These are phyloP conservation scores for Phytophthora uliginosa DNA, from an alignment of 352 stramenopile genomes.

Conservation along the genomic window DNA sequence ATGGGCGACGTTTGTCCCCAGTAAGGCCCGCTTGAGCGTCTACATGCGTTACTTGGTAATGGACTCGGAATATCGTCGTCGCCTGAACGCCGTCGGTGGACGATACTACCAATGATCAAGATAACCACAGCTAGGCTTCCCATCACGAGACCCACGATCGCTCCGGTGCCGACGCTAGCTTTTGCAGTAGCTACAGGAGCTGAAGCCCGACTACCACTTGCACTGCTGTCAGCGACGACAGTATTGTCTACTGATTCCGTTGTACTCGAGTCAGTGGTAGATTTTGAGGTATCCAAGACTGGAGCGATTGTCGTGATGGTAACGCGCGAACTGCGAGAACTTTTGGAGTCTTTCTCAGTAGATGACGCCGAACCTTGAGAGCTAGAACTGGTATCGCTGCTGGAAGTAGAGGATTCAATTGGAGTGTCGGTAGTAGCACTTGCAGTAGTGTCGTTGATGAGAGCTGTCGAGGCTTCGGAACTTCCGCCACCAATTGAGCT, in stretches of 20 bases:
- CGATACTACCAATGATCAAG: slow-evolving; percentile 1
- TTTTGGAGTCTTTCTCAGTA: background rate
- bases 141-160: slow-evolving; percentile 3
- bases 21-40: slow-evolving; percentile 4
- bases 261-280: background rate
- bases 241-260: background rate
- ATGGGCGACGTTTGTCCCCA: slow-evolving; percentile 12
- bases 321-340: background rate
- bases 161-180: background rate
- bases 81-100: background rate
- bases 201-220: background rate
- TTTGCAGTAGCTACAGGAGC: background rate
- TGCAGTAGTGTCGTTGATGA: background rate
- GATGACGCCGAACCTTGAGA: background rate
- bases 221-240: background rate
- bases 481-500: background rate
- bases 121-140: background rate
- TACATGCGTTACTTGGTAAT: background rate
- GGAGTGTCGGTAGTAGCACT: background rate
- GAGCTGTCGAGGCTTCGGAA: background rate
- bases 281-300: background rate
- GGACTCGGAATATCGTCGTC: slow-evolving; percentile 8
- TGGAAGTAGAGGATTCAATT: background rate
- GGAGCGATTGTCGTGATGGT: slow-evolving; percentile 5
- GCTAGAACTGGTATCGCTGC: background rate